Evolutionary conservation across 2,329 filamentous ascomycete genomes (phyloP).

Genomic region (Paecilomyces dactylethromorphus): DNA sequence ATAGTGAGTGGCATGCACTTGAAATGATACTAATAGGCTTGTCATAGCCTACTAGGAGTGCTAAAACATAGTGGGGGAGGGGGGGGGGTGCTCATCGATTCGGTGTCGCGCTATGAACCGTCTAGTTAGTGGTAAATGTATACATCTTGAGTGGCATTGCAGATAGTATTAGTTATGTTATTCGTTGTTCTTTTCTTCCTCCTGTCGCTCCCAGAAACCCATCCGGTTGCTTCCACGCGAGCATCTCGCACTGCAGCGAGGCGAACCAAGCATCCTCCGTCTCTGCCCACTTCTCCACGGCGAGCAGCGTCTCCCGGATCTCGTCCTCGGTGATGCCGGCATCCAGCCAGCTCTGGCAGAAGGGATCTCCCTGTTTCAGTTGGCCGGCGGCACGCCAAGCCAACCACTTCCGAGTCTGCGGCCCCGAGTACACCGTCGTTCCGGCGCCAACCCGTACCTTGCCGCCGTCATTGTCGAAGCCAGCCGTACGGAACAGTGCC

Average conservation of each 20-base stretch:
- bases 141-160: too few species aligned
- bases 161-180: too few species aligned
- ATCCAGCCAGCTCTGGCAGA: slow-evolving; percentile 28
- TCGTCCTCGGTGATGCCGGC: slow-evolving; percentile 30
- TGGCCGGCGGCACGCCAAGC: slow-evolving; percentile 18
- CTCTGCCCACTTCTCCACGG: slow-evolving; percentile 27
- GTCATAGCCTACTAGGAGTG: too few species aligned
- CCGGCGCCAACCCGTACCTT: slow-evolving; percentile 24
- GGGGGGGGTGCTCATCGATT: too few species aligned
- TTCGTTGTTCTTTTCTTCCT: too few species aligned
- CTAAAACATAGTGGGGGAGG: too few species aligned
- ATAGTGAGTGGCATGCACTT: too few species aligned
- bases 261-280: slow-evolving; percentile 34
- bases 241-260: slow-evolving; percentile 30
- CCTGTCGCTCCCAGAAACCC: too few species aligned
- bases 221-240: slow-evolving; percentile 39
- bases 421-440: slow-evolving; percentile 18
- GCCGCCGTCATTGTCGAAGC: slow-evolving; percentile 19
- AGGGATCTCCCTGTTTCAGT: slow-evolving; percentile 23
- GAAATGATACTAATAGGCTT: too few species aligned
- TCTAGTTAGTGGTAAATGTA: too few species aligned
- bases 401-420: slow-evolving; percentile 21
- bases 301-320: slow-evolving; percentile 24
- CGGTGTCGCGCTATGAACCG: too few species aligned
- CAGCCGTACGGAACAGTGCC: slow-evolving; percentile 22